Base-by-base conservation (phyloP, 805 yeast species). In the Candida coquimbonensis region DNA sequence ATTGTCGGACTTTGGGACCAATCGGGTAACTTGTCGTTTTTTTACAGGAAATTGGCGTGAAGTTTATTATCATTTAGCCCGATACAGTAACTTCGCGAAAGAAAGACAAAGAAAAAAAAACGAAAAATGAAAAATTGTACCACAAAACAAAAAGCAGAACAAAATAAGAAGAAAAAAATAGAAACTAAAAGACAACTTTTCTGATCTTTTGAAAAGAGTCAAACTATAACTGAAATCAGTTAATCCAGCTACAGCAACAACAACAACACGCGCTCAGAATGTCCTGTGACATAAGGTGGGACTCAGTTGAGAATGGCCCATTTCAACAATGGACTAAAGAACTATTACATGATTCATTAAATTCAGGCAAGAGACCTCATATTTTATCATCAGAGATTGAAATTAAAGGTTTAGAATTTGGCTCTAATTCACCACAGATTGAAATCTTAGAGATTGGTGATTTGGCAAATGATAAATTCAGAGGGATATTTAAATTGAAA, bases 401-500 rank as follows among this genome's bases (percentile, higher is more conserved):
- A 35, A 87, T 86, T 41, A 74, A 78, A 46, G 87, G 83, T 51
- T 70, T 86, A 35, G 74, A 81, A 55, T 81, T 87, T 66, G 95
- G 95, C 9, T 73, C 80, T 40, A 71, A 75, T 26, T 80, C 93
- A 1, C 95, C 95, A 1, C 69, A 73, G 45, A 78, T 86, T 49
- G 95, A 86, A 62, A 82, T 87, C 34, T 67, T 86, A 48, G 95
- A 86, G 57, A 82, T 86, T 52, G 95, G 95, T 6, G 95, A 87
- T 59, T 64, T 87, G 32, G 93, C 81, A 7, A 70, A 69, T 26
- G 93, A 86, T 63, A 66, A 86, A 49, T 87, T 86, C 57, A 70
- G 93, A 47, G 95, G 95, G 2, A 87, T 86, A 19, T 87, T 86
- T 69, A 86, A 85, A 55, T 74, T 86, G 50, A 79, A 77, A 53